These are phyloP conservation scores for Telopea speciosissima DNA, from an alignment of 177 flowering plant genomes.

Conservation along the genomic window DNA sequence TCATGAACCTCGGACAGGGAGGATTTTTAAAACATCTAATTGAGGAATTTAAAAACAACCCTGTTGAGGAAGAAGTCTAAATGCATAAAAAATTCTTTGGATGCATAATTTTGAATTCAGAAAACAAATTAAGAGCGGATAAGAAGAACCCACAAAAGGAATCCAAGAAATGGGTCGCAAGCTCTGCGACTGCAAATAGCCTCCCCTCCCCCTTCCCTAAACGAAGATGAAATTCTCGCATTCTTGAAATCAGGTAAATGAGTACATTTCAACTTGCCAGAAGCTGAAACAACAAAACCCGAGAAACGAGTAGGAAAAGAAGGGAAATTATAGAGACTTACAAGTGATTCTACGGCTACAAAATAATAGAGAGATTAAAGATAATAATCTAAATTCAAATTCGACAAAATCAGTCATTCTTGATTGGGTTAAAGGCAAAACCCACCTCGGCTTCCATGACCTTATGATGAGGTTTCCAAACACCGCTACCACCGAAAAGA, in stretches of 20 bases:
- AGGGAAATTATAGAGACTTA: neutral
- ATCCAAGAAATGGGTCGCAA: too few relatives aligned
- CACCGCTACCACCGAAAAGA: slow-evolving; percentile 75
- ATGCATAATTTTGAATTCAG: too few relatives aligned
- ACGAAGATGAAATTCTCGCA: neutral
- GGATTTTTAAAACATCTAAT: neutral
- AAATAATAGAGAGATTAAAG: too few relatives aligned
- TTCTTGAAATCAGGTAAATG: neutral
- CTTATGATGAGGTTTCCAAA: slow-evolving; percentile 59
- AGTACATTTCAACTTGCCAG: neutral
- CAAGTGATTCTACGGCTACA: neutral
- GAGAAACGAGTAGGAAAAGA: neutral
- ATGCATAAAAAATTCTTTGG: too few relatives aligned
- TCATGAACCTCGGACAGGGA: neutral
- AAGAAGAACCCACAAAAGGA: neutral
- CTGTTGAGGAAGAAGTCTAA: too few relatives aligned
- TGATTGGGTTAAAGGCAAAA: neutral
- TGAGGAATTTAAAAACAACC: too few relatives aligned
- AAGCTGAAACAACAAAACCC: neutral
- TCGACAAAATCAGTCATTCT: too few relatives aligned
- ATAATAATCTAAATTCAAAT: too few relatives aligned
- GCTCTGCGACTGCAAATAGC: too few relatives aligned
- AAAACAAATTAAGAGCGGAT: too few relatives aligned
- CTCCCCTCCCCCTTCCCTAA: neutral
- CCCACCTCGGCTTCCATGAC: slow-evolving; percentile 10